phyloP scores from a whole-genome alignment of 2,329 filamentous ascomycete species.

The Capronia epimyces region DNA sequence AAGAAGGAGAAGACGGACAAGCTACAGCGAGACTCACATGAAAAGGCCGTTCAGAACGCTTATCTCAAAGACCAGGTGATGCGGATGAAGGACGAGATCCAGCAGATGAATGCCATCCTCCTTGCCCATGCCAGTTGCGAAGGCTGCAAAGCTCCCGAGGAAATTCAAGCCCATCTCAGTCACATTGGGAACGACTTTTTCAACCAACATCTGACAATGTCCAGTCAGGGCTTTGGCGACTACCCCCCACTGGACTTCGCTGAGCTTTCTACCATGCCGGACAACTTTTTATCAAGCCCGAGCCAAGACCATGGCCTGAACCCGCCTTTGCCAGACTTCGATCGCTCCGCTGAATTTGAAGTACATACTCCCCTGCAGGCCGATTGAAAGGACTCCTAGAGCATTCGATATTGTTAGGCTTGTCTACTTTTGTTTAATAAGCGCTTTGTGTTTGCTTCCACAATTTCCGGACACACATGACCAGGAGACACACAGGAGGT shows the following conservation, averaged over 20 bases:
- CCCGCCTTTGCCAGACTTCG: slow-evolving; percentile 28
- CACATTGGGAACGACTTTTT: slow-evolving; percentile 27
- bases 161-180: slow-evolving; percentile 26
- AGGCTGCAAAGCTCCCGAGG: slow-evolving; percentile 28
- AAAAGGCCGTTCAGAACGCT: slow-evolving; percentile 28
- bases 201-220: slow-evolving; percentile 19
- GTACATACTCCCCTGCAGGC: slow-evolving; percentile 12
- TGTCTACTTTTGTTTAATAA: background rate
- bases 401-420: background rate
- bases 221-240: slow-evolving; percentile 10
- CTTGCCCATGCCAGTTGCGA: slow-evolving; percentile 28
- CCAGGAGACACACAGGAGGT: background rate
- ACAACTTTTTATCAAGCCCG: slow-evolving; percentile 20
- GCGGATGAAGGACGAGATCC: slow-evolving; percentile 29
- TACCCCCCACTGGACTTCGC: slow-evolving; percentile 16
- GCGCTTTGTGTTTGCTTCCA: background rate
- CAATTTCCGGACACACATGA: background rate
- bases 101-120: slow-evolving; percentile 28
- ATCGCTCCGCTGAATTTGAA: slow-evolving; percentile 27
- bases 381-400: slow-evolving; percentile 15
- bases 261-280: slow-evolving; percentile 14
- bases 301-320: slow-evolving; percentile 18
- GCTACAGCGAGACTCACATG: slow-evolving; percentile 28
- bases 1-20: slow-evolving; percentile 30
- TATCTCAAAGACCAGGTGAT: slow-evolving; percentile 30